Evolutionary conservation across 2,329 filamentous ascomycete genomes (phyloP), one percentile per base, ranked within the genome.

Genomic region (Aspergillus quadrilineatus): DNA sequence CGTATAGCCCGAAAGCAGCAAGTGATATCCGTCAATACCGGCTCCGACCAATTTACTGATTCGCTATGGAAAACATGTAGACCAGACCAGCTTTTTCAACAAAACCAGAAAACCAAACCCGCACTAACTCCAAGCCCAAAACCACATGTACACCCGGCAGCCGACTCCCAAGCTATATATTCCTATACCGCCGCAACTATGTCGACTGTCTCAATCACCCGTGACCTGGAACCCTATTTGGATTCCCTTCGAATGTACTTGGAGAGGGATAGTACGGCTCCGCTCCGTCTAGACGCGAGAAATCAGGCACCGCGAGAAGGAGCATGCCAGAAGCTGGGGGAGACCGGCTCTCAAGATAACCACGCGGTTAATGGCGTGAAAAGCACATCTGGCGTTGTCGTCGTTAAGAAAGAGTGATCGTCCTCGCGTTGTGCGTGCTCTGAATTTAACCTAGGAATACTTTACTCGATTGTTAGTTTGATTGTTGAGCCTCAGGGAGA

Each of bases 401-500:
- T 29, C 10, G 15, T n/a, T 10, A 26, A 42, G 30, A 47, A 47
- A 4, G 7, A 47, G 10, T 34, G 43, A 46, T 6, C 14, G 26
- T 10, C 7, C 17, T 34, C 29, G 53, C 47, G 49, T 43, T 22
- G 28, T n/a, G 32, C 9, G 9, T 22, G 26, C 6, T 41, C 39
- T 32, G 36, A 8, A 26, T 32, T 69, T 62, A 77, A 42, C 75
- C 75, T 59, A 79, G 68, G 63, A 78, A 72, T 53, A 78, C 75
- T 71, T 44, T 51, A 55, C 15, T 15, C 10, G 45, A 46, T 36
- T 29, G 48, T 60, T 57, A 59, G 58, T 48, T 36, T 41, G 34
- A 17, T 39, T 45, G n/a, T 41, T 36, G 12, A 45, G 30, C n/a
- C 45, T 53, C n/a, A 29, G 43, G 15, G 44, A 44, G 29, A 54